A percentile compares a stretch with the other conserved stretches of the same genome.
These are phyloP conservation scores for Yarrowia sp. DNA, from an alignment of 805 yeast species.

Conservation along the genomic window DNA sequence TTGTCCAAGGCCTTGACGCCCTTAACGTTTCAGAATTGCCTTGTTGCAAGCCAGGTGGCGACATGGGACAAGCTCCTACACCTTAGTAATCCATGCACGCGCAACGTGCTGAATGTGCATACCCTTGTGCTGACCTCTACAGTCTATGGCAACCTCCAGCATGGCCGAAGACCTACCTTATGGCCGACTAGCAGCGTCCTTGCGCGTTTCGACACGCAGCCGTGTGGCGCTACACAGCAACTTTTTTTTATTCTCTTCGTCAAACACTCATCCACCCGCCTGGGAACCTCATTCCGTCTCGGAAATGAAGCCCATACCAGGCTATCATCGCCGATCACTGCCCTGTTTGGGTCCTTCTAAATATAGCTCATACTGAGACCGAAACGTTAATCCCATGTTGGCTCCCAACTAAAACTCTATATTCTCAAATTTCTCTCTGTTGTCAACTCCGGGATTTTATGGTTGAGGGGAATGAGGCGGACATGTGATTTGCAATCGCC, in stretches of 20 bases:
- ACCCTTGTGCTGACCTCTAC: conserved; percentile 9
- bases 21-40: conserved; percentile 16
- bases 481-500: no score
- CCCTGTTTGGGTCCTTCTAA: conserved; percentile 2
- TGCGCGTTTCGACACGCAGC: no score
- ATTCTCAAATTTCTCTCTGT: not conserved
- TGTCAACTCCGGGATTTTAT: not conserved
- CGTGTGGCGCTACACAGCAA: no score
- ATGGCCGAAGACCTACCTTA: no score
- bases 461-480: conserved; percentile 5
- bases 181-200: no score
- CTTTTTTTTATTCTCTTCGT: not conserved
- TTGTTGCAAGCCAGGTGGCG: conserved; percentile 17
- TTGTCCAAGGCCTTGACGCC: not conserved
- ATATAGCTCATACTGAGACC: conserved; percentile 1
- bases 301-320: conserved; percentile 10
- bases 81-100: conserved; percentile 26
- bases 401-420: conserved; percentile 5
- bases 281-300: not conserved
- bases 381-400: no score
- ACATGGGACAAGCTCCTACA: not conserved
- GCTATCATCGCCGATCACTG: conserved; percentile 3
- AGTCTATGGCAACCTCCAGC: not conserved
- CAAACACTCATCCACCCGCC: not conserved
- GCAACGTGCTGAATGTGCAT: conserved; percentile 27